phyloP scores from a whole-genome alignment of 306 rosid genomes.

The Castanea sativa region DNA sequence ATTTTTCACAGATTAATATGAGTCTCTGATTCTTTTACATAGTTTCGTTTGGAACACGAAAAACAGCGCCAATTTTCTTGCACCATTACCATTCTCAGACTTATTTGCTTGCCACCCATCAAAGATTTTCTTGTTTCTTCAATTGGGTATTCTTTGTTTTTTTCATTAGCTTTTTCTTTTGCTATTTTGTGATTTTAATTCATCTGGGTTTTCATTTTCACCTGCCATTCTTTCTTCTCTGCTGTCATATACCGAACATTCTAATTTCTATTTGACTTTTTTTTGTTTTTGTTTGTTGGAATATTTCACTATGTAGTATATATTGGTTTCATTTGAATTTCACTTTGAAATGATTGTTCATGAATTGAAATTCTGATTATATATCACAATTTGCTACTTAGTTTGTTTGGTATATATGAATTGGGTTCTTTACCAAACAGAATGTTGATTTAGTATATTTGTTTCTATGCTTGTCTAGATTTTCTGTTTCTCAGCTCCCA shows the following conservation, averaged over 20 bases:
- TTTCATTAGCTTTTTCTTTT: neutral
- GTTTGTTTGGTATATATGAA: neutral
- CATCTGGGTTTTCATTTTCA: conserved; percentile 10
- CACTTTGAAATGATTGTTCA: neutral
- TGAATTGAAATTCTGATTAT: neutral
- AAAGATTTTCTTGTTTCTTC: neutral
- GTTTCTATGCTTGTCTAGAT: neutral
- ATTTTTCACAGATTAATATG: neutral
- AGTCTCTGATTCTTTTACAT: neutral
- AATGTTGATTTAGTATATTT: neutral
- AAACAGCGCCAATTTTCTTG: neutral
- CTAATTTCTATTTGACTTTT: neutral
- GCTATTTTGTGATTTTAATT: neutral
- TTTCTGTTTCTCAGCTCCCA: neutral
- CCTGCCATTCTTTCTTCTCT: neutral
- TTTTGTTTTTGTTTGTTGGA: neutral
- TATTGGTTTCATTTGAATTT: neutral
- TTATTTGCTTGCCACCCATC: neutral
- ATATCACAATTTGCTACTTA: neutral
- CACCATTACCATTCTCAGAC: neutral
- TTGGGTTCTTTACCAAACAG: neutral
- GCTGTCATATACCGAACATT: neutral
- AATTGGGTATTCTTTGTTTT: conserved; percentile 5
- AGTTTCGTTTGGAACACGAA: neutral
- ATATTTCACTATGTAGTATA: neutral